These are phyloP conservation scores for Purpureocillium takamizusanense DNA, from an alignment of 2,329 filamentous ascomycete species.

Conservation along the genomic window DNA sequence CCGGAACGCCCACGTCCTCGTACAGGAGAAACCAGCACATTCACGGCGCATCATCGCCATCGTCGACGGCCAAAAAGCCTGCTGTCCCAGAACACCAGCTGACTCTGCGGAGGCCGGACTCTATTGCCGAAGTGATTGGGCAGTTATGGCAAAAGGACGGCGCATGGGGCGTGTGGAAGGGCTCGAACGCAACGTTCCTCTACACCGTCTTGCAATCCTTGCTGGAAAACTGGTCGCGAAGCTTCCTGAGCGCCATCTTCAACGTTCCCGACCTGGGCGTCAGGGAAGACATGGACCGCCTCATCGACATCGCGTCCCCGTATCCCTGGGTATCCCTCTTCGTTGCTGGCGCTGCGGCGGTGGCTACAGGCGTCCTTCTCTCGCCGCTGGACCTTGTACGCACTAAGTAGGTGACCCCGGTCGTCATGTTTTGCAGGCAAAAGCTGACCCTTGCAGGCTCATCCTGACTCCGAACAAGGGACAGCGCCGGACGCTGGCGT, in stretches of 20 bases:
- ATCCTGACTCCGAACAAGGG: conserved; percentile 72
- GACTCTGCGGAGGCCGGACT: conserved; percentile 64
- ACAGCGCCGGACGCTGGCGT: conserved; percentile 69
- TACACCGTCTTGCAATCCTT: conserved; percentile 82
- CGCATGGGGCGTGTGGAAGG: conserved; percentile 89
- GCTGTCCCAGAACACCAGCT: conserved; percentile 47
- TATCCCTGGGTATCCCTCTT: conserved; percentile 74
- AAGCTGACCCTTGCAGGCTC: conserved; percentile 42
- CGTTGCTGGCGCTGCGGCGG: conserved; percentile 56
- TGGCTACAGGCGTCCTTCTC: conserved; percentile 69
- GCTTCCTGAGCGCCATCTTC: conserved; percentile 80
- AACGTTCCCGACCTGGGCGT: conserved; percentile 80
- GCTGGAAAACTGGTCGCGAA: conserved; percentile 85
- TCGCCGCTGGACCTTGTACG: conserved; percentile 85
- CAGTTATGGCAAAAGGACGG: conserved; percentile 87
- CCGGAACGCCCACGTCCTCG: conserved; percentile 44
- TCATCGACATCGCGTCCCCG: conserved; percentile 63
- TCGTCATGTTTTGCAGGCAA: not conserved
- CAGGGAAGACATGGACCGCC: conserved; percentile 67
- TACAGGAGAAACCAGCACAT: conserved; percentile 20
- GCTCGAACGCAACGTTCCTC: conserved; percentile 84
- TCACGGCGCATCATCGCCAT: conserved; percentile 20
- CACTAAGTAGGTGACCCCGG: conserved; percentile 49
- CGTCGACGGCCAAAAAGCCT: conserved; percentile 22
- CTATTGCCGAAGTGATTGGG: conserved; percentile 75